Base-by-base conservation (phyloP, 1,284 basidiomycete species). In the Tausonia pullulans region DNA sequence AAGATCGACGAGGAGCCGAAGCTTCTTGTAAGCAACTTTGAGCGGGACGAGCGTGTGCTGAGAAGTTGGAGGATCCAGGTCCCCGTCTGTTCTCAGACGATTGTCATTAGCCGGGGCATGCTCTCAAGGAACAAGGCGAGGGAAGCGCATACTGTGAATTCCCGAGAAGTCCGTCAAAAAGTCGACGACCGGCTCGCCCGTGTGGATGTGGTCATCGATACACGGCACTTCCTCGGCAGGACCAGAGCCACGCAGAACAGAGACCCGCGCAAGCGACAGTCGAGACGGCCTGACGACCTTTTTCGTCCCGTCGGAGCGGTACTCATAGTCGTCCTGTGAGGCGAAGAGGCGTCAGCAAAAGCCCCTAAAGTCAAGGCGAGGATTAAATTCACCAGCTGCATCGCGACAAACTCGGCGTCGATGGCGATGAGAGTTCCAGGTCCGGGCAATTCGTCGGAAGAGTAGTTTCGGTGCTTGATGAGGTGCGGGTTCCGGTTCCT, bases 151-250 rank as follows among this genome's bases (percentile, higher is more conserved):
- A 92, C 92, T 88, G 79, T 86, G 85, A 67, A 98, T 96, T 0
- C 96, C 96, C 13, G 93, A 97, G 72, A 87, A 98, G 74, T 98
- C 93, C 0, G 95, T 98, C 67, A 98, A 78, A 74, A 98, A 98
- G 76, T 98, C 93, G 10, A 97, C 90, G 57, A 99, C 90, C 3
- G 84, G 82, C 73, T 97, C 96, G 69, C 87, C 94, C 1, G 93
- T 97, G 71, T 92, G 87, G 60, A 98, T 98, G 72, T 98, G 90
- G 72, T 98, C 96, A 71, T 98, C 96, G 71, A 99, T 97, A 77
- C 98, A 97, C 0, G 95, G 92, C 13, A 87, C 75, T 6, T 88
- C 90, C 71, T 88, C 84, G 69, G 84, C 83, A 0, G 79, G 77
- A 0, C 90, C 92, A 69, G 89, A 82, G 5, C 93, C 94, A 5